Conservation (phyloP, 2,329 filamentous ascomycete genomes). For the Thermoascus crustaceus region DNA sequence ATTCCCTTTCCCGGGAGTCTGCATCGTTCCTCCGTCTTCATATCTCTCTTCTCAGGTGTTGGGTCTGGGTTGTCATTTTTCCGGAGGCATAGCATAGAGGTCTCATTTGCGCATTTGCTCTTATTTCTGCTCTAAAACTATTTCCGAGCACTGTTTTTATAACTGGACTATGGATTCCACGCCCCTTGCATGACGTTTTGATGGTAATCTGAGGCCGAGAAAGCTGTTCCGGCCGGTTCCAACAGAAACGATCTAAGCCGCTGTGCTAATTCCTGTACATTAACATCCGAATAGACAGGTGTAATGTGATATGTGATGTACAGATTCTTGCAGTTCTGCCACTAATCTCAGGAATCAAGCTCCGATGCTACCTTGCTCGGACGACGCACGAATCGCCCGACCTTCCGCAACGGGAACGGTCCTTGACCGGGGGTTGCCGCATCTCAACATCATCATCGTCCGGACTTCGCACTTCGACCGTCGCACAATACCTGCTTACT, state of each 20-base stretch:
- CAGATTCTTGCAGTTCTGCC: conserved; percentile 6
- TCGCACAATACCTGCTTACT: too few species aligned
- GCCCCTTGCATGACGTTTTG: conserved; percentile 1
- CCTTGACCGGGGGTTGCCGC: not conserved
- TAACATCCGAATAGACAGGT: conserved; percentile 24
- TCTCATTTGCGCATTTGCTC: conserved; percentile 18
- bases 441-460: too few species aligned
- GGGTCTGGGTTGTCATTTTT: conserved; percentile 24
- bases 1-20: conserved; percentile 13
- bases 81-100: conserved; percentile 31
- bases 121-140: conserved; percentile 11
- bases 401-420: conserved; percentile 3
- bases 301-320: conserved; percentile 18
- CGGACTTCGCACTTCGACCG: too few species aligned
- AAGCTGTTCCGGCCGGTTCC: not conserved
- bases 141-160: not conserved
- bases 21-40: conserved; percentile 12
- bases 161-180: not conserved
- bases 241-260: not conserved
- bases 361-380: not conserved
- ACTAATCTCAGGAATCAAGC: not conserved
- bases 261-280: conserved; percentile 25
- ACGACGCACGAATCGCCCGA: not conserved
- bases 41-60: conserved; percentile 35
- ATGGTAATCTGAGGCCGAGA: too few species aligned